Conservation (phyloP, 441 rosid genomes). For the Melastoma candidum region DNA sequence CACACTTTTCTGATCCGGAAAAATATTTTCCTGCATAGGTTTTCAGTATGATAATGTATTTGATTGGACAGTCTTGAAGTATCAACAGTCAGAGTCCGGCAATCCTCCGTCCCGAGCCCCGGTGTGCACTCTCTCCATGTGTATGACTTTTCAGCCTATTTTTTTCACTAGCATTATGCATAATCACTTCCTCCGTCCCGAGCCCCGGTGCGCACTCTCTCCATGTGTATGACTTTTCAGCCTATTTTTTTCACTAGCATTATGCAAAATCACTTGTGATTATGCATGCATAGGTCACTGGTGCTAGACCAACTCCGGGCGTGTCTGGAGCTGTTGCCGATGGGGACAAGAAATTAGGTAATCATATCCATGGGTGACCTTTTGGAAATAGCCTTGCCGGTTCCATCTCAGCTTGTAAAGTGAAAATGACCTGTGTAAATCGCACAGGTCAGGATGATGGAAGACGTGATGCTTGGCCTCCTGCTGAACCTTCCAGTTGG, state of each 20-base stretch:
- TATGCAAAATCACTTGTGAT: neutral
- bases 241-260: neutral
- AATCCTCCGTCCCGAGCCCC: conserved; percentile 32
- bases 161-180: neutral
- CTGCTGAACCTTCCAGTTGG: conserved; percentile 50
- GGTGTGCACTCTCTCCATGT: conserved; percentile 23
- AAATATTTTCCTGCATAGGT: conserved; percentile 33
- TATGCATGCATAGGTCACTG: conserved; percentile 23
- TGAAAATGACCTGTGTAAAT: neutral
- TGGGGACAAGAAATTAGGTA: conserved; percentile 33
- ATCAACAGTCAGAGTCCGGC: conserved; percentile 81
- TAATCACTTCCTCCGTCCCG: conserved; percentile 38
- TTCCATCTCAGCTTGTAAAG: neutral
- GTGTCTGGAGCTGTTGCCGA: conserved; percentile 23
- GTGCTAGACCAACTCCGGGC: conserved; percentile 35
- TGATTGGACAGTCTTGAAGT: conserved; percentile 98
- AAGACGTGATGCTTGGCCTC: conserved; percentile 54
- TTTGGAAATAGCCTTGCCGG: conserved; percentile 2
- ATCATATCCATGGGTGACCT: neutral
- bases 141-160: neutral
- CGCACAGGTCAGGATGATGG: conserved; percentile 57
- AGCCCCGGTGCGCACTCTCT: conserved; percentile 33
- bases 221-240: neutral
- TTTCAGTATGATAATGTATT: conserved; percentile 95
- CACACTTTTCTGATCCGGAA: conserved; percentile 1